Conservation (phyloP, 1,139 yeast genomes). For the Blastobotrys illinoisensis region DNA sequence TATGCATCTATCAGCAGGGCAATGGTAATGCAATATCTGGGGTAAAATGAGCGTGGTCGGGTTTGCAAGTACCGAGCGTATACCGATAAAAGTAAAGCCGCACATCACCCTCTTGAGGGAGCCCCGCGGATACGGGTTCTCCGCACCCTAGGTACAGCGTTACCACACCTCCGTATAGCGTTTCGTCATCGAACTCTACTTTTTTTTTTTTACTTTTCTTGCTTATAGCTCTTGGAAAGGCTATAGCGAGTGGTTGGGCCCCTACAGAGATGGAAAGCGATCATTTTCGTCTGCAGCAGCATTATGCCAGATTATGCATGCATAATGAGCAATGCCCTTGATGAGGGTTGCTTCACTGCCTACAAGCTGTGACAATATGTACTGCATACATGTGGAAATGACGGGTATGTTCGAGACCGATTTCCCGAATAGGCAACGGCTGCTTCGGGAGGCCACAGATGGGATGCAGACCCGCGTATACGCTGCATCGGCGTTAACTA, state of each 20-base stretch:
- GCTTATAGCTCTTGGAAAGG: too few relatives aligned
- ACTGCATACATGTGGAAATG: not conserved
- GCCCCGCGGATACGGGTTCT: too few relatives aligned
- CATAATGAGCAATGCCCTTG: not conserved
- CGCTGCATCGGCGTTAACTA: not conserved
- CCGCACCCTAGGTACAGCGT: too few relatives aligned
- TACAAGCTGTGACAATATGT: not conserved
- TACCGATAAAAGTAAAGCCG: not conserved
- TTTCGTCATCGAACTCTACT: too few relatives aligned
- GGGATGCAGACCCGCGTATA: not conserved
- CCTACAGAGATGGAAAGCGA: not conserved
- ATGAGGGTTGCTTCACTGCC: not conserved
- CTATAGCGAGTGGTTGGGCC: not conserved
- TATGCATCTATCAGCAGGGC: conserved; percentile 6
- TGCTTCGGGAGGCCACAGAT: not conserved
- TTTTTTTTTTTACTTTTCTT: too few relatives aligned
- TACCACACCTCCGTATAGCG: too few relatives aligned
- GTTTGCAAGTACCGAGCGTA: not conserved
- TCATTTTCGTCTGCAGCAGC: not conserved
- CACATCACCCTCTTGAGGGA: too few relatives aligned
- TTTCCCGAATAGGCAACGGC: not conserved
- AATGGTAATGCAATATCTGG: conserved; percentile 3
- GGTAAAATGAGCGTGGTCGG: not conserved
- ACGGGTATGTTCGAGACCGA: not conserved
- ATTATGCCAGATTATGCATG: not conserved